Evolutionary conservation across 2,329 filamentous ascomycete species (phyloP), one percentile per base, ranked within the genome.

Genomic region (Epichloe sp.): DNA sequence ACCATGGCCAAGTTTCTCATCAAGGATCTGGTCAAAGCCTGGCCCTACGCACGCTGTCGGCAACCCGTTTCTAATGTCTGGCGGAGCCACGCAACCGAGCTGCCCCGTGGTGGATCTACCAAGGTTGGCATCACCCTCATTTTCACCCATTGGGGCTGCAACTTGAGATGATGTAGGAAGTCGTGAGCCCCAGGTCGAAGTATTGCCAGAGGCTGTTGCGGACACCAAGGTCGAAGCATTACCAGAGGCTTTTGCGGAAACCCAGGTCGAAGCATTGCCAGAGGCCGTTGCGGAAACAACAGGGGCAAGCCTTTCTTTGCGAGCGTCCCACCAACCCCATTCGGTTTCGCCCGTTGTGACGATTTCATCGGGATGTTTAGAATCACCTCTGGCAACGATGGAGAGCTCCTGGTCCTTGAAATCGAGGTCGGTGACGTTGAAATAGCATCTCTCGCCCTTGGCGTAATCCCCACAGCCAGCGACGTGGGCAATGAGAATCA

Each of bases 391-490:
- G 5, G 58, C 62, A 23, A 58, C 31, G 23, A 62, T 51, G 2
- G 48, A 49, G 1, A 56, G 50, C 0, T 55, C 49, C 3, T 55
- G 37, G 6, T 50, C 44, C 5, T 60, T 47, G 23, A 56, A 53
- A 1, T 53, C 50, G 3, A 64, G 31, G 8, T 47, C 48, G 5
- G 50, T 56, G 38, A 58, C 60, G 17, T 58, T 52, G 52, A 65
- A 65, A 48, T 59, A 66, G 56, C 63, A 65, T 15, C 64, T 53
- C 21, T 65, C 58, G 26, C 57, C 58, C 8, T 55, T 53, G 11
- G 50, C 50, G n/a, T 58, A 58, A 44, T 56, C 58, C 10, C 59
- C 59, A 45, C 63, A 65, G 26, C 60, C 60, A 1, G 54, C 37
- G 5, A 55, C 54, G 35, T 59, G 59, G 14, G 57, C 57, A 17